Percentiles rank a stretch among this genome's conserved stretches.
phyloP scores from a whole-genome alignment of 495 filamentous ascomycete genomes.

The Aspergillus haitiensis region DNA sequence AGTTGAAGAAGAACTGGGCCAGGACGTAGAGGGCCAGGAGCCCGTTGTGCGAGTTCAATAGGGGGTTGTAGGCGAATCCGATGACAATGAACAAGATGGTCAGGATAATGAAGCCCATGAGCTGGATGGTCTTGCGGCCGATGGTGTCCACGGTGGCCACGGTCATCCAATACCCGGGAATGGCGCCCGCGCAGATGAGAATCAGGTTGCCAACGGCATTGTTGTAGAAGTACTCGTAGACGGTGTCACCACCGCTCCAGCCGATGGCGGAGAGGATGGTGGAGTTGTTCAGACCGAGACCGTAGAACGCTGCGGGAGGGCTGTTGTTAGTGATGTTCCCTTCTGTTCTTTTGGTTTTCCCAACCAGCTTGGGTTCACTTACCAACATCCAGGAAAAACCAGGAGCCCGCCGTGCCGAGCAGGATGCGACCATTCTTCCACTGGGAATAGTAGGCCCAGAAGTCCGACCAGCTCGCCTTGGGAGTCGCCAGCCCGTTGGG shows the following conservation, averaged over 20 bases:
- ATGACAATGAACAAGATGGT: constrained; percentile 76
- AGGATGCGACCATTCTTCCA: constrained; percentile 69
- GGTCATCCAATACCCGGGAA: constrained; percentile 77
- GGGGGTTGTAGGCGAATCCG: constrained; percentile 62
- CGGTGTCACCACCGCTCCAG: constrained; percentile 55
- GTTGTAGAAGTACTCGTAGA: constrained; percentile 66
- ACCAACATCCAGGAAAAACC: constrained; percentile 73
- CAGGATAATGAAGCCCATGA: constrained; percentile 71
- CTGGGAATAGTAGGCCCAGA: constrained; percentile 60
- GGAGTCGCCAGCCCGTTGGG: constrained; percentile 48
- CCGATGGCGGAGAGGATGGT: constrained; percentile 67
- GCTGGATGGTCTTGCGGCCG: constrained; percentile 79
- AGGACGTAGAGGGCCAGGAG: constrained; percentile 76
- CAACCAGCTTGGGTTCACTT: constrained; percentile 8
- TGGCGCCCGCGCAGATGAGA: constrained; percentile 70
- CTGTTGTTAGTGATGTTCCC: no score
- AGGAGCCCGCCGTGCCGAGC: constrained; percentile 74
- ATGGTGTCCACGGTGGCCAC: constrained; percentile 67
- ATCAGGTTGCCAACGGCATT: constrained; percentile 74
- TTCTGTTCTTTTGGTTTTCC: no score
- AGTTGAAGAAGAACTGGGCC: constrained; percentile 89
- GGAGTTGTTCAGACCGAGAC: constrained; percentile 74
- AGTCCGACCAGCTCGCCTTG: constrained; percentile 68
- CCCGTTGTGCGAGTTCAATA: constrained; percentile 44
- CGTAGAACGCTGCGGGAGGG: constrained; percentile 65